phyloP scores from a whole-genome alignment of 768 basidiomycete species.

The Trametes coccinea region DNA sequence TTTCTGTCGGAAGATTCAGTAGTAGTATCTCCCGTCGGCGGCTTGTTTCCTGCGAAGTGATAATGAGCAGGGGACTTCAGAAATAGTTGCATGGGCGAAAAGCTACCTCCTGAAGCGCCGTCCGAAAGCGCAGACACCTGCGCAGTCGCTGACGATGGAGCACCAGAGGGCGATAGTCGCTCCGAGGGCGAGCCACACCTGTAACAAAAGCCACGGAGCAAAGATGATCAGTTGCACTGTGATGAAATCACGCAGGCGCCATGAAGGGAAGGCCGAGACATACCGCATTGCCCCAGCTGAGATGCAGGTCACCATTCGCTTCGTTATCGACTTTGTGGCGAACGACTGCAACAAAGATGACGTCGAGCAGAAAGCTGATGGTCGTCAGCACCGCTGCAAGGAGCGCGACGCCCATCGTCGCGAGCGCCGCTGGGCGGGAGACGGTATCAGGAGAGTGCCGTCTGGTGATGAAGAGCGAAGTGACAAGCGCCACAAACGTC shows the following conservation, averaged over 20 bases:
- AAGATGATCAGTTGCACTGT: constrained; percentile 2
- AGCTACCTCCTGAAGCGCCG: constrained; percentile 21
- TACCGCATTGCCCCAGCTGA: constrained; percentile 54
- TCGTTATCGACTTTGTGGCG: constrained; percentile 44
- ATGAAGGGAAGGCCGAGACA: constrained; percentile 21
- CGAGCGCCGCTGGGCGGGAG: constrained; percentile 40
- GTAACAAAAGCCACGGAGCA: constrained; percentile 1
- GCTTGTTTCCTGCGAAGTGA: neutral
- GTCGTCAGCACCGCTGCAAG: constrained; percentile 49
- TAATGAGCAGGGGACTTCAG: neutral
- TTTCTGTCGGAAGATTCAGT: constrained; percentile 10
- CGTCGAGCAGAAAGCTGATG: constrained; percentile 53
- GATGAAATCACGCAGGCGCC: constrained; percentile 7
- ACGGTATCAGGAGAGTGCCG: constrained; percentile 37
- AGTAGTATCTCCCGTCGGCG: constrained; percentile 3
- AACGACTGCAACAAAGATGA: constrained; percentile 48
- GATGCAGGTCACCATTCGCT: constrained; percentile 40
- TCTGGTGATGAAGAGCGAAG: constrained; percentile 48
- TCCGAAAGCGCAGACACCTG: constrained; percentile 35
- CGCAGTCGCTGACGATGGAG: constrained; percentile 37
- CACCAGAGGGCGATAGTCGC: constrained; percentile 52
- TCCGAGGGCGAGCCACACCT: constrained; percentile 58
- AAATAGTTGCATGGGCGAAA: too few species aligned
- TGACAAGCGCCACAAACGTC: constrained; percentile 50
- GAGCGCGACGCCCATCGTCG: constrained; percentile 39